Conservation (phyloP, 208 protist genomes). For the Vickermania ingenoplastis region DNA sequence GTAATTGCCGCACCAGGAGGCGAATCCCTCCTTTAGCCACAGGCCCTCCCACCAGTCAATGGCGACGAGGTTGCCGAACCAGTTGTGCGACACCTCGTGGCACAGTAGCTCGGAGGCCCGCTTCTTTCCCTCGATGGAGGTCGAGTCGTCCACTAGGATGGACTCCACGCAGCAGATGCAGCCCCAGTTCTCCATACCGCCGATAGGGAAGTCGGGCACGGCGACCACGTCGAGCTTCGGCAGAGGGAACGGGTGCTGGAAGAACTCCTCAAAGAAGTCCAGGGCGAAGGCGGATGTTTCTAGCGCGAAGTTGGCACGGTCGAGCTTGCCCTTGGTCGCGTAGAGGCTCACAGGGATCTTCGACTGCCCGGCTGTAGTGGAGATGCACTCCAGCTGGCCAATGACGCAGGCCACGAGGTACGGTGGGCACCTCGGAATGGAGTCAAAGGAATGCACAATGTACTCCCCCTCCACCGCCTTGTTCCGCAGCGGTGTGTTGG, state of each 20-base stretch:
- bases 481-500: slow-evolving; percentile 45
- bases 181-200: slow-evolving; percentile 97
- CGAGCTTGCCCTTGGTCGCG: slow-evolving; percentile 56
- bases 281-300: slow-evolving; percentile 65
- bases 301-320: slow-evolving; percentile 70
- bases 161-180: slow-evolving; percentile 92
- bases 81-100: slow-evolving; percentile 97
- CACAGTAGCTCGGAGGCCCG: slow-evolving; percentile 82
- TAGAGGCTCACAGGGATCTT: slow-evolving; percentile 65
- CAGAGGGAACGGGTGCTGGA: slow-evolving; percentile 88
- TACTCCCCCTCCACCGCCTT: slow-evolving; percentile 21
- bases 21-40: slow-evolving; percentile 99
- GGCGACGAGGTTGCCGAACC: slow-evolving; percentile 98
- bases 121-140: slow-evolving; percentile 60
- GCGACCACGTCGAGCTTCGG: slow-evolving; percentile 97
- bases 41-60: slow-evolving; percentile 98
- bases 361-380: slow-evolving; percentile 26
- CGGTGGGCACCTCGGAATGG: slow-evolving; percentile 85
- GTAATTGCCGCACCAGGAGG: slow-evolving; percentile 92
- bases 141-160: slow-evolving; percentile 63
- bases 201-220: slow-evolving; percentile 93
- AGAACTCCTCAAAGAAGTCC: slow-evolving; percentile 83
- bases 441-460: slow-evolving; percentile 72
- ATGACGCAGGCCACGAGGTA: slow-evolving; percentile 95
- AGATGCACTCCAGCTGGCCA: slow-evolving; percentile 87